These are phyloP conservation scores for Aeschynomene evenia DNA, from an alignment of 306 rosid genomes.

Conservation along the genomic window DNA sequence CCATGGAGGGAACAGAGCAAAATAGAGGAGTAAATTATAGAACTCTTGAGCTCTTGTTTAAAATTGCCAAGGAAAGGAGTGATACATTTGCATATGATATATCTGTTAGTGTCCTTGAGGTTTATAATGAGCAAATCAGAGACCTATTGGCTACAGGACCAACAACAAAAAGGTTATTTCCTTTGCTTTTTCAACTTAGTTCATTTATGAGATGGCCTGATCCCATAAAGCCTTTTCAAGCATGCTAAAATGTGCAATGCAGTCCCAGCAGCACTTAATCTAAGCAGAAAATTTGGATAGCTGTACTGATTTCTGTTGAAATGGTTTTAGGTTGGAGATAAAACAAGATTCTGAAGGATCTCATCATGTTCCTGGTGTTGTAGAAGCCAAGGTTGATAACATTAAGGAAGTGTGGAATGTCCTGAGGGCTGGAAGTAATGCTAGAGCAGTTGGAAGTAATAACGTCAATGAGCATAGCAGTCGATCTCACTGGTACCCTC, in stretches of 20 bases:
- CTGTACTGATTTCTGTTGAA: conserved; percentile 24
- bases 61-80: conserved; percentile 63
- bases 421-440: conserved; percentile 78
- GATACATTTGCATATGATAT: conserved; percentile 57
- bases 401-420: conserved; percentile 71
- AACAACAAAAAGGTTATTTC: conserved; percentile 61
- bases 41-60: conserved; percentile 77
- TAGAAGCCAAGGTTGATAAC: conserved; percentile 67
- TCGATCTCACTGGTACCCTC: conserved; percentile 81
- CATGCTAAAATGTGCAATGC: conserved; percentile 5
- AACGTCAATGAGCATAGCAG: conserved; percentile 89
- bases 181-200: background rate
- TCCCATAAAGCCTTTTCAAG: conserved; percentile 6
- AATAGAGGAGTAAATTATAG: conserved; percentile 88
- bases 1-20: conserved; percentile 85
- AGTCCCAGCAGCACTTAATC: background rate
- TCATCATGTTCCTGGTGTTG: conserved; percentile 81
- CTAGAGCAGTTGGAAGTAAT: conserved; percentile 83
- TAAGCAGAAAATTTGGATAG: conserved; percentile 19
- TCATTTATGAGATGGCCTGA: background rate
- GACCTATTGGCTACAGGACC: conserved; percentile 69
- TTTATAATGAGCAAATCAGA: conserved; percentile 88
- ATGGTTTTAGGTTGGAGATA: conserved; percentile 71
- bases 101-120: conserved; percentile 89
- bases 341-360: conserved; percentile 73